These are phyloP conservation scores for Periconia sp. DNA, from an alignment of 2,329 filamentous ascomycete species.

Conservation along the genomic window DNA sequence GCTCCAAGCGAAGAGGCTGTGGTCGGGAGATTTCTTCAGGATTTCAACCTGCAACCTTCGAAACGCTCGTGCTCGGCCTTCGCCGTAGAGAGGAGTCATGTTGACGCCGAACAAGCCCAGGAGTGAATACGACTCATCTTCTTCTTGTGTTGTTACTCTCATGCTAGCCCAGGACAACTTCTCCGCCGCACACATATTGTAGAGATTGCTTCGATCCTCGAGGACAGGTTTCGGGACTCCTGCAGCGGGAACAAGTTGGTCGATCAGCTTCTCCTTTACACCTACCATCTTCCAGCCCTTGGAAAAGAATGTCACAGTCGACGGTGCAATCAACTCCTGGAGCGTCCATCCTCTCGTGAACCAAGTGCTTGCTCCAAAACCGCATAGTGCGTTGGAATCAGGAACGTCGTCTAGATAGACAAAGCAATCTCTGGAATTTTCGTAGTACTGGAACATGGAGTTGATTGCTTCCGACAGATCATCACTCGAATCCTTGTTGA, in stretches of 20 bases:
- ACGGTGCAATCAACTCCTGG: slow-evolving; percentile 15
- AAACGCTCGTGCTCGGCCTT: slow-evolving; percentile 11
- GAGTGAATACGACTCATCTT: slow-evolving; percentile 16
- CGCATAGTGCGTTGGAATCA: neutral
- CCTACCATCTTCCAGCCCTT: neutral
- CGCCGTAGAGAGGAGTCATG: slow-evolving; percentile 15
- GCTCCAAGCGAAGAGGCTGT: slow-evolving; percentile 7
- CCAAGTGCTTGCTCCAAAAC: slow-evolving; percentile 4
- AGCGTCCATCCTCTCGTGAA: slow-evolving; percentile 9
- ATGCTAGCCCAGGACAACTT: slow-evolving; percentile 16
- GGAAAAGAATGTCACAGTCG: slow-evolving; percentile 11
- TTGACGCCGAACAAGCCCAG: slow-evolving; percentile 20
- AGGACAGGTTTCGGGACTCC: neutral
- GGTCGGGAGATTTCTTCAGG: slow-evolving; percentile 7
- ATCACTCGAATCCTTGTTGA: slow-evolving; percentile 12
- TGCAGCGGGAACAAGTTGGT: neutral
- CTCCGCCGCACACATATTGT: neutral
- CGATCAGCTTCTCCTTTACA: neutral
- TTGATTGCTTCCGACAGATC: slow-evolving; percentile 20
- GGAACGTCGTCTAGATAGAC: slow-evolving; percentile 15
- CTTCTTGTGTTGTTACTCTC: slow-evolving; percentile 17
- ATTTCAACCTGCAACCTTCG: slow-evolving; percentile 9
- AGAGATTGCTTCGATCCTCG: neutral
- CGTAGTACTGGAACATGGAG: slow-evolving; percentile 17
- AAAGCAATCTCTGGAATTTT: slow-evolving; percentile 11